Evolutionary conservation across 2,329 filamentous ascomycete species (phyloP).

Genomic region (Alternaria sp.): DNA sequence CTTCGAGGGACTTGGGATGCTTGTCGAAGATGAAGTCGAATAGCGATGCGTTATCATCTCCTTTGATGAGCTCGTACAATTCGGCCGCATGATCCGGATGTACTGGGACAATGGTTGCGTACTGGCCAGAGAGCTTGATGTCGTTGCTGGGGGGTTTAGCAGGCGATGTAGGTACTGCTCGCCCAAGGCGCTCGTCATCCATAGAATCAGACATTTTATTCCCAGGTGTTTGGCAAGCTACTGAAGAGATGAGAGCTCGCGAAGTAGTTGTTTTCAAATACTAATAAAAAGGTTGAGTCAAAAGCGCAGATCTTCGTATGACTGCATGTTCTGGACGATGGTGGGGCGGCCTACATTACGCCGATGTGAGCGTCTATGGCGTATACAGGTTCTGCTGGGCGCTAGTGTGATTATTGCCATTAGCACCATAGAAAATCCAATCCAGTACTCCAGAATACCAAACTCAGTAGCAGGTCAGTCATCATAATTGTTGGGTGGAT

Average conservation of each 20-base stretch:
- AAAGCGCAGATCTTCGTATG: not conserved
- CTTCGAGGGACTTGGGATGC: slow-evolving; percentile 13
- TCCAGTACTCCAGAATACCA: not conserved
- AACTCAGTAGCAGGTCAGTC: too few relatives aligned
- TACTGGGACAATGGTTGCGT: not conserved
- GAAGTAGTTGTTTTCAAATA: not conserved
- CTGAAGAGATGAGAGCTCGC: not conserved
- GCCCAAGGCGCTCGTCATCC: not conserved
- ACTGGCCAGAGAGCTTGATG: not conserved
- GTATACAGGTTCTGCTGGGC: not conserved
- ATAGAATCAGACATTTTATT: not conserved
- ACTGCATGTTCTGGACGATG: not conserved
- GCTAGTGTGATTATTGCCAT: not conserved
- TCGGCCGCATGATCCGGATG: not conserved
- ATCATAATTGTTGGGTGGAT: too few relatives aligned
- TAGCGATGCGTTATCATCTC: not conserved
- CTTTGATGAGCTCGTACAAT: not conserved
- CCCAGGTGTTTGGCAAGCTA: not conserved
- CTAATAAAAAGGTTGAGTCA: not conserved
- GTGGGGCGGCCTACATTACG: not conserved
- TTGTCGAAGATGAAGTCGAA: slow-evolving; percentile 28
- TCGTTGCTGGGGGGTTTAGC: not conserved
- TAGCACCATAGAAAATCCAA: too few relatives aligned
- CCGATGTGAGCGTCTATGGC: not conserved
- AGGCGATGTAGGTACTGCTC: not conserved